Evolutionary conservation across 345 rosid genomes (phyloP).

Genomic region (Populus nigra): DNA sequence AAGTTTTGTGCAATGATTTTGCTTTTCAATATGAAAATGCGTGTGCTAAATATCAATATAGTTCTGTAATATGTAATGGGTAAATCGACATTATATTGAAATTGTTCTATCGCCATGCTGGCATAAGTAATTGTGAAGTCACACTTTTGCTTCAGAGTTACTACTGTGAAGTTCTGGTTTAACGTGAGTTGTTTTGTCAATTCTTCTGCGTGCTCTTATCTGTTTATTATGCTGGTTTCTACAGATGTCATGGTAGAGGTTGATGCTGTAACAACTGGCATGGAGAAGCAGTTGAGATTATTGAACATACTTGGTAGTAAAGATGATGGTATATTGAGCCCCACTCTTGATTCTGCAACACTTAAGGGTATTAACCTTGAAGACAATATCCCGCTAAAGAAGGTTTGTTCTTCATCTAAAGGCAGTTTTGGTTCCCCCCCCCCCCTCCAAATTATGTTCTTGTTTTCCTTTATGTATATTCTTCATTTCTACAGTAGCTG

Average conservation of each 20-base stretch:
- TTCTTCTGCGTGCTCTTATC: conserved; percentile 2
- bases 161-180: background rate
- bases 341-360: conserved; percentile 31
- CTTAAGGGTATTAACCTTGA: conserved; percentile 54
- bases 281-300: conserved; percentile 68
- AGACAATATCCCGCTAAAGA: conserved; percentile 57
- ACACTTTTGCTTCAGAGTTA: background rate
- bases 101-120: background rate
- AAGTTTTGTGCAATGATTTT: background rate
- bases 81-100: background rate
- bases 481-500: background rate
- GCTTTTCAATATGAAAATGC: background rate
- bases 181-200: background rate
- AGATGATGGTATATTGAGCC: conserved; percentile 33
- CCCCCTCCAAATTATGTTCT: background rate
- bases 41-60: background rate
- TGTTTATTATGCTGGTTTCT: conserved; percentile 9
- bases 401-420: conserved; percentile 45
- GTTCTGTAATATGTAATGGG: background rate
- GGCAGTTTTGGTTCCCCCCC: background rate
- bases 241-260: conserved; percentile 41
- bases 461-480: background rate
- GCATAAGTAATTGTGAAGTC: background rate
- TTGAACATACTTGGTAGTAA: conserved; percentile 48
- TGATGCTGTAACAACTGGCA: conserved; percentile 37